Percentiles rank a stretch among this genome's conserved stretches.
These are phyloP conservation scores for Eurotiales sp. DNA, from an alignment of 2,329 filamentous ascomycete species.

Conservation along the genomic window DNA sequence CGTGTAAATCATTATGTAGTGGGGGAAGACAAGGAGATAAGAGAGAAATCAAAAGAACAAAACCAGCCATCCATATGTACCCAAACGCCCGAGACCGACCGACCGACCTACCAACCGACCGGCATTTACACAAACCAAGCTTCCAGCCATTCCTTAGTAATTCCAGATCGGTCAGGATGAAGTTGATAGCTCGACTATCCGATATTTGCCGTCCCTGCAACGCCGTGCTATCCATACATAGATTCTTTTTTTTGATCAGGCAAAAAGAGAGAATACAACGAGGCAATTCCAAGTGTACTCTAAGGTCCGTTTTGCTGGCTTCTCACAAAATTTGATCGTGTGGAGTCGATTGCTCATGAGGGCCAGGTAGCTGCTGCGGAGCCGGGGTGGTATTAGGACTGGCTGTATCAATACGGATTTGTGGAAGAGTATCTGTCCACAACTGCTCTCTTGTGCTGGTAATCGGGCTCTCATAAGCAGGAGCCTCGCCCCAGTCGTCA, in stretches of 20 bases:
- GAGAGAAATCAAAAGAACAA: neutral
- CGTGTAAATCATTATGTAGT: neutral
- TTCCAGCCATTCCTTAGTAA: too few species aligned
- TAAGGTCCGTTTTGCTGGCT: too few species aligned
- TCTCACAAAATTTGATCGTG: too few species aligned
- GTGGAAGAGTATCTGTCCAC: constrained; percentile 1
- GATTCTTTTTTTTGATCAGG: too few species aligned
- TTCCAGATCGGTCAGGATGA: too few species aligned
- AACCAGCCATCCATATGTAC: neutral
- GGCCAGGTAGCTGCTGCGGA: neutral
- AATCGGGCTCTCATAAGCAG: constrained; percentile 21
- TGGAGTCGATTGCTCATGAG: neutral
- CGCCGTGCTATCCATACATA: too few species aligned
- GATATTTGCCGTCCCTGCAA: too few species aligned
- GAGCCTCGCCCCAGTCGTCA: constrained; percentile 26
- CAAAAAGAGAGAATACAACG: too few species aligned
- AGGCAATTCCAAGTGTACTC: too few species aligned
- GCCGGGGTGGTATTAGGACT: constrained; percentile 7
- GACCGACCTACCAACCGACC: too few species aligned
- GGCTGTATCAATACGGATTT: constrained; percentile 15
- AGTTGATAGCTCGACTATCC: too few species aligned
- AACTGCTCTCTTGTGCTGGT: constrained; percentile 3
- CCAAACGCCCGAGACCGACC: neutral
- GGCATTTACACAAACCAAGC: neutral
- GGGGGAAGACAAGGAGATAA: neutral